These are phyloP conservation scores for Phymatotrichopsis omnivora DNA, from an alignment of 2,329 filamentous ascomycete genomes.

Conservation along the genomic window DNA sequence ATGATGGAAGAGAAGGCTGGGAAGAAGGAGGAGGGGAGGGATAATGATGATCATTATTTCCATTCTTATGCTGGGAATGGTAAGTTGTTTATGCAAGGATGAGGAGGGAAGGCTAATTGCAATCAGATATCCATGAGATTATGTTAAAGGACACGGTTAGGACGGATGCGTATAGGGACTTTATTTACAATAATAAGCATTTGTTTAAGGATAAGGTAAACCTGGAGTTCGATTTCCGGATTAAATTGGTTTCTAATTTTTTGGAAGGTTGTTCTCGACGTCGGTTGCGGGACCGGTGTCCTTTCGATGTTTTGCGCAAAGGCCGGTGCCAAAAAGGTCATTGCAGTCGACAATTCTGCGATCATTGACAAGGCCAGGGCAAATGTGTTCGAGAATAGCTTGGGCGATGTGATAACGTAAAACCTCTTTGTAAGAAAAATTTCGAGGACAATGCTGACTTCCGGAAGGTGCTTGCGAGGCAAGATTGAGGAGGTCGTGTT, in stretches of 20 bases:
- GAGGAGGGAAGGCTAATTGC: conserved; percentile 15
- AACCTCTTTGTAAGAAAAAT: neutral
- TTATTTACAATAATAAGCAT: conserved; percentile 84
- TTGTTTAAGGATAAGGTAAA: conserved; percentile 66
- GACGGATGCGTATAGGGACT: conserved; percentile 87
- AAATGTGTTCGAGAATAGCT: conserved; percentile 71
- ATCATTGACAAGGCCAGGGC: conserved; percentile 81
- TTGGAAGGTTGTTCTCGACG: conserved; percentile 59
- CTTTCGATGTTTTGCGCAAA: conserved; percentile 90
- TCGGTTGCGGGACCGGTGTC: conserved; percentile 66
- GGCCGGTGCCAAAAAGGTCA: conserved; percentile 74
- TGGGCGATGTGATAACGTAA: conserved; percentile 59
- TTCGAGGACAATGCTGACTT: neutral
- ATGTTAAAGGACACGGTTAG: conserved; percentile 88
- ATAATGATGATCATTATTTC: conserved; percentile 53
- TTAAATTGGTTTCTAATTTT: neutral
- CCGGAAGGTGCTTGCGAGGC: conserved; percentile 56
- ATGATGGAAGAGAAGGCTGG: conserved; percentile 33
- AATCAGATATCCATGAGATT: conserved; percentile 77
- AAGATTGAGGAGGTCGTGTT: conserved; percentile 78
- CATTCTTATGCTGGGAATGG: conserved; percentile 58
- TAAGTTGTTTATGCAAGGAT: conserved; percentile 34
- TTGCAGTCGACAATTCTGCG: conserved; percentile 84
- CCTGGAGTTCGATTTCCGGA: neutral
- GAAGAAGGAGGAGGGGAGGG: conserved; percentile 35